phyloP scores from a whole-genome alignment of 1,284 basidiomycete species.

The Vanrija pseudolonga region DNA sequence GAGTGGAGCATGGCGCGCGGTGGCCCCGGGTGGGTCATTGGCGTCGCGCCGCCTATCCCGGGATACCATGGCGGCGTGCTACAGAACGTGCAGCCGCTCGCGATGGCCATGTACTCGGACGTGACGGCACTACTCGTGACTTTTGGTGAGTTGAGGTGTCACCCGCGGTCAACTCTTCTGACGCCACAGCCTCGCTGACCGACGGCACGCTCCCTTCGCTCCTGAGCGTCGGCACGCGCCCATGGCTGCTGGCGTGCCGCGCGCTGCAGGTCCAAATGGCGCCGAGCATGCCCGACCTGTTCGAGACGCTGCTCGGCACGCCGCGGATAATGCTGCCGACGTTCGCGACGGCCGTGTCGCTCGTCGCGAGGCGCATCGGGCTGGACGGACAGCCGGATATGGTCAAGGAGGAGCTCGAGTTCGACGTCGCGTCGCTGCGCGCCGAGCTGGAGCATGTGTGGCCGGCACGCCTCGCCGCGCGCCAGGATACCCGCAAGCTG shows the following conservation, averaged over 20 bases:
- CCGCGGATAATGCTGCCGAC: conserved; percentile 4
- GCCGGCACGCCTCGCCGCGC: conserved; percentile 2
- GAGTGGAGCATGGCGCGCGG: conserved; percentile 6
- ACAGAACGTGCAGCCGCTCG: not conserved
- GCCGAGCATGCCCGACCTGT: conserved; percentile 3
- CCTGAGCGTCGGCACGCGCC: too few species aligned
- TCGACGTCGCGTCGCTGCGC: conserved; percentile 2
- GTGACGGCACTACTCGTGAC: conserved; percentile 4
- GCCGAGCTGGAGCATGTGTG: conserved; percentile 5
- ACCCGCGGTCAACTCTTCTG: too few species aligned
- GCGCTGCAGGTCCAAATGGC: conserved; percentile 4
- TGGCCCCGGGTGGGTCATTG: conserved; percentile 4
- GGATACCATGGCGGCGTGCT: not conserved
- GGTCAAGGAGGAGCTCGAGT: conserved; percentile 4
- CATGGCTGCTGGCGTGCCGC: conserved; percentile 6
- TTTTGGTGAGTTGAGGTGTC: not conserved
- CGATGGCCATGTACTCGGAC: conserved; percentile 4
- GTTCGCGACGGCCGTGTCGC: not conserved
- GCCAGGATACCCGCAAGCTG: not conserved
- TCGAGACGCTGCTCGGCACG: conserved; percentile 1
- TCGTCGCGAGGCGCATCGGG: not conserved
- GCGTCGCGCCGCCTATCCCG: conserved; percentile 2
- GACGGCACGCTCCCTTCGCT: conserved; percentile 1
- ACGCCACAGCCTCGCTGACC: not conserved
- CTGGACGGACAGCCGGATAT: not conserved